phyloP scores from a whole-genome alignment of 192 early-diverging fungal genomes.

The Chytriomyces hyalinus region DNA sequence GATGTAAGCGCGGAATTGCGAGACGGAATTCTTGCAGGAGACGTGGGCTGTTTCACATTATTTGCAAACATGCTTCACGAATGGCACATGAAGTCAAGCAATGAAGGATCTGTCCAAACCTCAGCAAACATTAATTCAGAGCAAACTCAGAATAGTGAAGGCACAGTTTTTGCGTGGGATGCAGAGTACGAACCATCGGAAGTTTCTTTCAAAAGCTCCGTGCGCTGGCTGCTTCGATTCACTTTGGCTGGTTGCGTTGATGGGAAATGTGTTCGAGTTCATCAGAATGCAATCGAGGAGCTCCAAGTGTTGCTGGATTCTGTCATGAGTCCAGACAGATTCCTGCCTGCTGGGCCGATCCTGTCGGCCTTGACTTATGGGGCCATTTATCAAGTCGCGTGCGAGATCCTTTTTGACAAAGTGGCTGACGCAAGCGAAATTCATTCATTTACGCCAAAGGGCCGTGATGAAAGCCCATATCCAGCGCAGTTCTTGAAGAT shows the following conservation, averaged over 20 bases:
- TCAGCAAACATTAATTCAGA: background rate
- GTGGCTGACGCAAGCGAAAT: background rate
- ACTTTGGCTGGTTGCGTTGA: background rate
- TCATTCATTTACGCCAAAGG: constrained; percentile 3
- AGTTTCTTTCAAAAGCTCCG: constrained; percentile 44
- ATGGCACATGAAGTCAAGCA: constrained; percentile 1
- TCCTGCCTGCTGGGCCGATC: constrained; percentile 6
- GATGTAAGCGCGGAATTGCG: background rate
- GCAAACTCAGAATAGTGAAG: background rate
- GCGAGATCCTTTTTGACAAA: constrained; percentile 14
- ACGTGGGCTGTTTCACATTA: background rate
- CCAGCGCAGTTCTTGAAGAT: constrained; percentile 40
- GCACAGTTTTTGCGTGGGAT: constrained; percentile 5
- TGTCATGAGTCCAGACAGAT: background rate
- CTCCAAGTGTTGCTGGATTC: constrained; percentile 12
- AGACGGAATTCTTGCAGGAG: background rate
- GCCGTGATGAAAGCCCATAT: background rate
- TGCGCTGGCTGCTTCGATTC: constrained; percentile 43
- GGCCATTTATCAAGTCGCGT: constrained; percentile 37
- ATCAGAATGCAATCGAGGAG: background rate
- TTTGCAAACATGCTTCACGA: constrained; percentile 6
- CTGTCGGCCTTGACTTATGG: constrained; percentile 37
- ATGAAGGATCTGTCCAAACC: background rate
- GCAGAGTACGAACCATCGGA: constrained; percentile 43
- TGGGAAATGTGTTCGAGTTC: background rate